Evolutionary conservation across 345 rosid species (phyloP).

Genomic region (Citrus cavaleriei): DNA sequence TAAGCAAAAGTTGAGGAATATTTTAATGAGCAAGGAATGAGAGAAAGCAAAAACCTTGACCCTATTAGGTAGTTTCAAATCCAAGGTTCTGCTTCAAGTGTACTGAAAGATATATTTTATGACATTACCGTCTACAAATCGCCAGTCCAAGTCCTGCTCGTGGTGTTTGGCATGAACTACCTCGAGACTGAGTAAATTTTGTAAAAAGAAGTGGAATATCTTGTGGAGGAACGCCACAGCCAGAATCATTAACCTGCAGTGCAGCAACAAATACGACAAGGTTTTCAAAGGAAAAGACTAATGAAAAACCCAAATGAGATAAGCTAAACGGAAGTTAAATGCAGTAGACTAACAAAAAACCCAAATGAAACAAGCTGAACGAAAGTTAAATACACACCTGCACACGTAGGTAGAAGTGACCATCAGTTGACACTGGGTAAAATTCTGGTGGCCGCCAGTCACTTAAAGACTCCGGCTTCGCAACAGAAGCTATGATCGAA

Average conservation of each 20-base stretch:
- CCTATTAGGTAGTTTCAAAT: background rate
- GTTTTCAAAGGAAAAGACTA: slow-evolving; percentile 2
- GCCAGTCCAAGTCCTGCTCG: slow-evolving; percentile 92
- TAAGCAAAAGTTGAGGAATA: background rate
- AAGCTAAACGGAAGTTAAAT: background rate
- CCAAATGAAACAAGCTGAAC: background rate
- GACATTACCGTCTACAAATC: slow-evolving; percentile 70
- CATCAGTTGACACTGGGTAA: slow-evolving; percentile 50
- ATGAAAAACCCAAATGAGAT: background rate
- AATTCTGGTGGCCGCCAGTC: slow-evolving; percentile 73
- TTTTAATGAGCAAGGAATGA: background rate
- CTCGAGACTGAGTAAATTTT: slow-evolving; percentile 55
- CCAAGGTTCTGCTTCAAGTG: background rate
- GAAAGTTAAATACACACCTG: slow-evolving; percentile 49
- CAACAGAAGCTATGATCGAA: slow-evolving; percentile 66
- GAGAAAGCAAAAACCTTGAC: background rate
- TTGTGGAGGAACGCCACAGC: slow-evolving; percentile 76
- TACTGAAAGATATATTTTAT: background rate
- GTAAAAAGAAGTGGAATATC: slow-evolving; percentile 68
- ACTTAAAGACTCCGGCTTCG: slow-evolving; percentile 67
- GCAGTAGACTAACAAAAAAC: background rate
- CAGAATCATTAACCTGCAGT: slow-evolving; percentile 84
- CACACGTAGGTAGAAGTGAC: slow-evolving; percentile 69
- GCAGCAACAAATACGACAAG: slow-evolving; percentile 10
- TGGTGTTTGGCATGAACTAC: slow-evolving; percentile 37